A percentile compares a stretch with the other conserved stretches of the same genome.
Conservation (phyloP, 768 basidiomycete species). For the Rhodotorula kratochvilovae region DNA sequence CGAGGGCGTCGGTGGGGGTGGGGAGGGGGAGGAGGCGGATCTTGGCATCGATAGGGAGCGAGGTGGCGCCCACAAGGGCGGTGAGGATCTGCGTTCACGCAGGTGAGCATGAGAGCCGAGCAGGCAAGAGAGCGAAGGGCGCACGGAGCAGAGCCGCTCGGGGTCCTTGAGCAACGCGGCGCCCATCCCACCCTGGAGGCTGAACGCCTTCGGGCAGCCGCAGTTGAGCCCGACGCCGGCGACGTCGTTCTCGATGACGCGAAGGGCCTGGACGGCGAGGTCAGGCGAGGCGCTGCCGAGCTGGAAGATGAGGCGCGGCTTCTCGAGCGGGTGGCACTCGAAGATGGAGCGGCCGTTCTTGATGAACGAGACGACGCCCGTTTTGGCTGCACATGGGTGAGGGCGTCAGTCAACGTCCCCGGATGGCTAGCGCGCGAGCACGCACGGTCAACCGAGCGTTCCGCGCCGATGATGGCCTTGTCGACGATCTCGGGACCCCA, state of each 20-base stretch:
- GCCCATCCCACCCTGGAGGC: constrained; percentile 71
- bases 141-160: constrained; percentile 65
- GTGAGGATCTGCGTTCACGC: constrained; percentile 59
- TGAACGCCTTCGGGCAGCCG: constrained; percentile 58
- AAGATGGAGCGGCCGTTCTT: constrained; percentile 81
- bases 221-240: constrained; percentile 96
- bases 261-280: constrained; percentile 86
- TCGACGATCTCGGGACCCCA: constrained; percentile 98
- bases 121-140: not conserved
- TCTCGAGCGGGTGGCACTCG: constrained; percentile 88
- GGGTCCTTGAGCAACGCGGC: constrained; percentile 89
- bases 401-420: not conserved
- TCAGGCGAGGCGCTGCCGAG: constrained; percentile 85
- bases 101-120: not conserved
- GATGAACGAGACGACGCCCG: constrained; percentile 80
- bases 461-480: constrained; percentile 82
- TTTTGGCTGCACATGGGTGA: constrained; percentile 55
- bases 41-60: constrained; percentile 87
- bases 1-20: no score
- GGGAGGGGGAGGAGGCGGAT: constrained; percentile 66
- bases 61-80: constrained; percentile 68
- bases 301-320: constrained; percentile 89
- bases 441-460: constrained; percentile 81
- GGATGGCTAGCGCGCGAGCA: no score
- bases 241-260: constrained; percentile 77